phyloP scores from a whole-genome alignment of 495 filamentous ascomycete genomes.

The Penicillium ucsense region DNA sequence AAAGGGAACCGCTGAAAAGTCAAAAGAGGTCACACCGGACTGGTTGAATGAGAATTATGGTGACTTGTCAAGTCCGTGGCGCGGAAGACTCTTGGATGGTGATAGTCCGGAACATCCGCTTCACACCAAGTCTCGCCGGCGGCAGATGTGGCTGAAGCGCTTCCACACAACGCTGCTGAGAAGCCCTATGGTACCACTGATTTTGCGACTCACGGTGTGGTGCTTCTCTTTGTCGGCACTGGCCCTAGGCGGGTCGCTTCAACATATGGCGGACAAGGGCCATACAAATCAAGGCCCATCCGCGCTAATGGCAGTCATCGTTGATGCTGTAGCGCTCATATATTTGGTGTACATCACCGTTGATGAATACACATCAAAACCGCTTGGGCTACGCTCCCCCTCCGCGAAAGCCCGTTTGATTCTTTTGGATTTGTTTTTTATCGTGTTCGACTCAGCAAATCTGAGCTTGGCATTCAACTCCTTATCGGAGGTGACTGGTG shows the following conservation, averaged over 20 bases:
- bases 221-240: conserved; percentile 73
- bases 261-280: conserved; percentile 42
- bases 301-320: conserved; percentile 79
- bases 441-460: conserved; percentile 92
- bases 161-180: conserved; percentile 51
- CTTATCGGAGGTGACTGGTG: conserved; percentile 59
- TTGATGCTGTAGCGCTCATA: conserved; percentile 79
- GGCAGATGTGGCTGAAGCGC: conserved; percentile 46
- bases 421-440: conserved; percentile 87
- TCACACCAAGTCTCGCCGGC: conserved; percentile 25
- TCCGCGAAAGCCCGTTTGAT: conserved; percentile 79
- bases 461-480: conserved; percentile 81
- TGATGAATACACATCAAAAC: conserved; percentile 92
- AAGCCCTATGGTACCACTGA: conserved; percentile 77
- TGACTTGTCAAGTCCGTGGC: conserved; percentile 50
- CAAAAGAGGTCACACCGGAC: conserved; percentile 42
- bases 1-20: conserved; percentile 34
- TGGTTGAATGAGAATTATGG: conserved; percentile 50
- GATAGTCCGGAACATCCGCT: conserved; percentile 41
- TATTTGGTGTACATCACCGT: conserved; percentile 91
- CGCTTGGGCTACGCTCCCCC: conserved; percentile 73
- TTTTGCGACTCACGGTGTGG: conserved; percentile 74
- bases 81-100: conserved; percentile 26
- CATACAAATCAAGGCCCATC: conserved; percentile 54
- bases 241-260: conserved; percentile 69